Evolutionary conservation across 2,329 filamentous ascomycete genomes (phyloP), one percentile per base, ranked within the genome.

Genomic region (Aspergillus japonicus): DNA sequence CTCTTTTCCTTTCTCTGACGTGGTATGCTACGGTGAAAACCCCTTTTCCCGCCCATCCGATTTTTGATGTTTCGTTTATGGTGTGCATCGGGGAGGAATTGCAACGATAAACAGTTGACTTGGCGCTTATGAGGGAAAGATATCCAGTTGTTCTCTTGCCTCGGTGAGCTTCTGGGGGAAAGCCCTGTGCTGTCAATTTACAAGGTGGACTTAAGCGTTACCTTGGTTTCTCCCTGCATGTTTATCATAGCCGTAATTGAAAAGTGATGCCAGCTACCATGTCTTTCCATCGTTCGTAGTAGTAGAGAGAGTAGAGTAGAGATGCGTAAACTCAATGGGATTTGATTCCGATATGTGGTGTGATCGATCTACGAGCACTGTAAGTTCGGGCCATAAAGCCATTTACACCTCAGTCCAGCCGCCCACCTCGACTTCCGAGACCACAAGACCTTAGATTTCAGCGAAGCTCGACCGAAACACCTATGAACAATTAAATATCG

Each of bases 121-220:
- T 80, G 83, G 89, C 87, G 89, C 92, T 97, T 84, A 97, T 90
- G 93, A 97, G 92, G 94, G 94, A 98, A 98, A 98, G 94, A 98
- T 92, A 96, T 89, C 92, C 75, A 75, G 74, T 71, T 72, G 80
- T 77, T 75, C 76, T 78, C 69, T 69, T 72, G 70, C 66, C 76
- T 68, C 73, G 68, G 72, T 67, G 66, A 67, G 62, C 66, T 70
- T 73, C 76, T 80, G 89, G 92, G 93, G 92, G 94, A 98, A 97
- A 92, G 94, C 94, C 94, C 92, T 97, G 93, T 95, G 87, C 84
- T 87, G 83, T 85, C 84, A 76, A 76, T 72, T 69, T 86, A 84
- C 85, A 88, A 90, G 88, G 82, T 89, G 86, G 86, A 91, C 91
- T 94, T 96, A 77, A 94, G 82, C 88, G 91, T 92, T 89, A 85